Evolutionary conservation across 2,329 filamentous ascomycete genomes (phyloP), one percentile per base, ranked within the genome.

Genomic region (Elsinoe perseae): DNA sequence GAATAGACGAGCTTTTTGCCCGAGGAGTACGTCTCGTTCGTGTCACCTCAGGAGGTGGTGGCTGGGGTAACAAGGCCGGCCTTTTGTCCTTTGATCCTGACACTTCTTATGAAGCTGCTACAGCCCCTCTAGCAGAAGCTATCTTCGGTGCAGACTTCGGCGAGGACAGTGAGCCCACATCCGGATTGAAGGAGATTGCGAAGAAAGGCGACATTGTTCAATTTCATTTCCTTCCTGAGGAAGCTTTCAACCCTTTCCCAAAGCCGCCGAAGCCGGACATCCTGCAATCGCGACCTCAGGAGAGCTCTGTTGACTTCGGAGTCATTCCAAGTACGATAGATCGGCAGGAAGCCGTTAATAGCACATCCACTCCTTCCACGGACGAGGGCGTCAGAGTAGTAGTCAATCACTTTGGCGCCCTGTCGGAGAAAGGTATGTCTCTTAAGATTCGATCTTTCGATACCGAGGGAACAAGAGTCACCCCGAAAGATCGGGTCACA

Each of bases 61-160:
- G 89, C 18, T 95, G 89, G 89, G 89, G 89, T 14, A 75, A 80
- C 56, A 93, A 92, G 68, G 83, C 86, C 63, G 89, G 89, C 0
- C 73, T 95, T 0, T 73, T 95, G 2, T 89, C 88, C 4, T 76
- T 95, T 3, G 88, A 93, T 64, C 87, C 89, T 2, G 79, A 88
- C 61, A 77, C 74, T 14, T 75, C 68, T 18, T 80, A 80, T 62
- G 72, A 71, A n/a, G 63, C 73, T 16, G 66, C 74, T 6, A 75
- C 78, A 36, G 72, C 81, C 30, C 84, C 61, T 72, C 78, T 32
- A 82, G 83, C 59, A 76, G 82, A 61, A 70, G 73, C 44, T 74
- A 75, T 8, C 75, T 82, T 68, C 59, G 58, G 67, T 21, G 65
- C 68, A 44, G 64, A 69, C 14, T 61, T 66, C 16, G 64, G 69